Evolutionary conservation across 805 yeast genomes (phyloP), one percentile per base, ranked within the genome.

Genomic region (Yarrowia bubula): DNA sequence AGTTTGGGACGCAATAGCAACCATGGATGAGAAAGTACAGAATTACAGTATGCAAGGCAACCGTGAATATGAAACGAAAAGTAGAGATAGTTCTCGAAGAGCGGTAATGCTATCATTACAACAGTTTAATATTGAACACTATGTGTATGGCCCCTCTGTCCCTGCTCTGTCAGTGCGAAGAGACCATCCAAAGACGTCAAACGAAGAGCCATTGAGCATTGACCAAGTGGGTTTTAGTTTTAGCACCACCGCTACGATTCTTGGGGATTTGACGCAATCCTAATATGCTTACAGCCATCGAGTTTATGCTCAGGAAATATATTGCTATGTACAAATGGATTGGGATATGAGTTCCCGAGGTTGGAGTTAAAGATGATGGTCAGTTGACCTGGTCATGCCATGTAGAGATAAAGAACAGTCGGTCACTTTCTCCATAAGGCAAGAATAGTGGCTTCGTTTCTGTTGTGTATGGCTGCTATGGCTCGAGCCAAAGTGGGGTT

Each of bases 1-100:
- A 55, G 61, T 55, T 39, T 55, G 61, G 38, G 47, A 55, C 61
- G 61, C 61, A 55, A 55, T 55, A 55, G 61, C 61, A 55, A 55
- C 15, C 46, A 13, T 55, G 47, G 18, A 53, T 53, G 58, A 37
- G 58, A 48, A 48, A 32, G 41, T 8, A n/a, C 18, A 9, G 18
- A 17, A 17, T 4, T 17, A 11, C 41, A 7, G 32, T 15, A 17
- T 48, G 55, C 55, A 33, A 33, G 41, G 55, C 41, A 48, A 48
- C 41, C 32, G 41, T 8, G 15, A 13, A 11, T 48, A 35, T 13
- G 41, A 48, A 48, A 48, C 55, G 55, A 48, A 48, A 48, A 48
- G 55, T 48, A 2, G 55, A 48, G 31, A 18, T 35, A 33, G 17
- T 48, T 48, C 55, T 48, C 55, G 41, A 48, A 48, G 31, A 17